These are phyloP conservation scores for Aspergillus bombycis DNA, from an alignment of 2,329 filamentous ascomycete species.

Conservation along the genomic window DNA sequence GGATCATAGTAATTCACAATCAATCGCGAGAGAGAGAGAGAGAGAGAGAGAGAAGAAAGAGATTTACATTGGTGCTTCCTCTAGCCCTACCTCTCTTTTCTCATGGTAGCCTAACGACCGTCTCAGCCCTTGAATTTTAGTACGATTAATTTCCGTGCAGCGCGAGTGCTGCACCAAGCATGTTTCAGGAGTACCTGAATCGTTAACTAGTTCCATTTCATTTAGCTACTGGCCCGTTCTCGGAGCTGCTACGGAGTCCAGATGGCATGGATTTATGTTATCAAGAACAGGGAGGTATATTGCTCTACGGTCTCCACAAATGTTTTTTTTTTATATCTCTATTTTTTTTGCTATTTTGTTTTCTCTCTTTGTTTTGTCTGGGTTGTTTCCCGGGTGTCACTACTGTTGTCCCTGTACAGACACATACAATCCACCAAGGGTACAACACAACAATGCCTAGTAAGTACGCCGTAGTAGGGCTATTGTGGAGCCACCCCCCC, in stretches of 20 bases:
- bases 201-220: neutral
- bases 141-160: neutral
- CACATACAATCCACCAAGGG: too few species aligned
- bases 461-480: too few species aligned
- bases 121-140: too few species aligned
- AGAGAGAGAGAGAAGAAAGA: too few species aligned
- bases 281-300: neutral
- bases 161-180: neutral
- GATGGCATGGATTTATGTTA: neutral
- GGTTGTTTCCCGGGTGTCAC: too few species aligned
- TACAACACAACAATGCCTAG: too few species aligned
- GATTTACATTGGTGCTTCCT: too few species aligned
- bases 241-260: neutral
- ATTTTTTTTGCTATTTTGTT: neutral
- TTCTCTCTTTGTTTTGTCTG: neutral
- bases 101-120: neutral
- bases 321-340: neutral
- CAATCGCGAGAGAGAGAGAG: too few species aligned
- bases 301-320: neutral
- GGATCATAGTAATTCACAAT: too few species aligned
- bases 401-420: too few species aligned
- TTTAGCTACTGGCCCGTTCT: neutral
- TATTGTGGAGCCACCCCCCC: conserved; percentile 1
- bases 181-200: neutral
- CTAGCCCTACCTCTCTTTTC: neutral